Evolutionary conservation across 306 rosid genomes (phyloP), one percentile per base, ranked within the genome.

Genomic region (Sechiopsis laciniata): DNA sequence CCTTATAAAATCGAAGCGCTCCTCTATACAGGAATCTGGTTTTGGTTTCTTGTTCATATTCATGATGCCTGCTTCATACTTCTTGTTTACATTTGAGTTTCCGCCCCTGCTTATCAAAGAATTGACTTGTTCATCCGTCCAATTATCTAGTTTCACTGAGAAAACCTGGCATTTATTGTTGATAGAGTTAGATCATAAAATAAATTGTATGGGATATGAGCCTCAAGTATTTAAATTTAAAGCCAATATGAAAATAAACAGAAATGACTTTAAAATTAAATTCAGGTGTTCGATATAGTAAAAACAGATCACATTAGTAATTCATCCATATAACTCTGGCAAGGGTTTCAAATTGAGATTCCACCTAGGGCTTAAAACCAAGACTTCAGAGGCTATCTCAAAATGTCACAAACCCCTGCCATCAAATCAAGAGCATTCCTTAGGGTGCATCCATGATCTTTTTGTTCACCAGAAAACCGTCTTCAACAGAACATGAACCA

Each of bases 71-170:
- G 96, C 91, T 88, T 94, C 98, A 16, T 83, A 94, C 67, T 88
- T 90, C 79, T 71, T 77, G 84, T 94, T 94, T 78, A 85, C 81
- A 8, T 42, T 45, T 69, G 63, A 37, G 77, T 94, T 94, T 75
- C 98, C 98, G 22, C 98, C 98, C 70, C 85, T 37, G 55, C 76
- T 87, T n/a, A 57, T 87, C 68, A 94, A 79, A 65, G 76, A 66
- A 54, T 88, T 83, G 61, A 94, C 92, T 83, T 89, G 82, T 76
- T 94, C 94, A 59, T 89, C 84, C 15, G 88, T 82, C 98, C 98
- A 94, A 24, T 89, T 85, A 80, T 94, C 98, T 75, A 94, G 88
- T 79, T 90, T 94, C 88, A 85, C 76, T 20, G 98, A 90, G 71
- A 85, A 82, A 87, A 94, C 95, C 98, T 93, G 81, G 13, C 74